Percentiles rank a stretch among this genome's conserved stretches.
Evolutionary conservation across 2,329 filamentous ascomycete species (phyloP).

Genomic region (Chrysosphaeria jannelii): DNA sequence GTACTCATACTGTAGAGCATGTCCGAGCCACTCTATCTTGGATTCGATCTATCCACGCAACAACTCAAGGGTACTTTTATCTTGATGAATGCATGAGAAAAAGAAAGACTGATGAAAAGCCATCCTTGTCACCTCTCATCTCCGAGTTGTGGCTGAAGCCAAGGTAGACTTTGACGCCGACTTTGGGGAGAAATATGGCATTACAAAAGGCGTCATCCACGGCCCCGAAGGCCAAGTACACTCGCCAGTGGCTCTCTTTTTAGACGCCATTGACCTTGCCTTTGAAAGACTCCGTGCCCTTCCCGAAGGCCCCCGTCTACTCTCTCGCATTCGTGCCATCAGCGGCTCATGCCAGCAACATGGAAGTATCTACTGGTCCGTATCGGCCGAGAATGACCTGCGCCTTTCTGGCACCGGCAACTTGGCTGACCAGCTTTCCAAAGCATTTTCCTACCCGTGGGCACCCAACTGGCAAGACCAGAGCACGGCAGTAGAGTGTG

Average conservation of each 20-base stretch:
- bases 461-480: slow-evolving; percentile 97
- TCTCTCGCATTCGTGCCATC: slow-evolving; percentile 47
- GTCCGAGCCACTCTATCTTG: slow-evolving; percentile 46
- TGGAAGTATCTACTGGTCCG: slow-evolving; percentile 86
- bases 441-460: slow-evolving; percentile 54
- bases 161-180: slow-evolving; percentile 92
- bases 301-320: slow-evolving; percentile 24
- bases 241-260: slow-evolving; percentile 77
- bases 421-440: slow-evolving; percentile 41
- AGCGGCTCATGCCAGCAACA: slow-evolving; percentile 92
- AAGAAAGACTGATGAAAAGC: too few species aligned
- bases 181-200: slow-evolving; percentile 37
- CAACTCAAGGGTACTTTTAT: slow-evolving; percentile 94
- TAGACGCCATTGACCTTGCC: slow-evolving; percentile 74
- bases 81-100: too few species aligned
- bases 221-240: slow-evolving; percentile 65
- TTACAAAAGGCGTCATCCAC: slow-evolving; percentile 72
- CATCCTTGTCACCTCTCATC: slow-evolving; percentile 55
- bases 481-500: slow-evolving; percentile 76
- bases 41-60: slow-evolving; percentile 89
- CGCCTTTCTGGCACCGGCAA: slow-evolving; percentile 6
- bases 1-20: too few species aligned
- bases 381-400: slow-evolving; percentile 28
- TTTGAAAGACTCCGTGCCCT: slow-evolving; percentile 38
- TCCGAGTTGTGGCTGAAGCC: slow-evolving; percentile 54